These are phyloP conservation scores for Lepiota brunneoincarnata DNA, from an alignment of 768 basidiomycete species.

Conservation along the genomic window DNA sequence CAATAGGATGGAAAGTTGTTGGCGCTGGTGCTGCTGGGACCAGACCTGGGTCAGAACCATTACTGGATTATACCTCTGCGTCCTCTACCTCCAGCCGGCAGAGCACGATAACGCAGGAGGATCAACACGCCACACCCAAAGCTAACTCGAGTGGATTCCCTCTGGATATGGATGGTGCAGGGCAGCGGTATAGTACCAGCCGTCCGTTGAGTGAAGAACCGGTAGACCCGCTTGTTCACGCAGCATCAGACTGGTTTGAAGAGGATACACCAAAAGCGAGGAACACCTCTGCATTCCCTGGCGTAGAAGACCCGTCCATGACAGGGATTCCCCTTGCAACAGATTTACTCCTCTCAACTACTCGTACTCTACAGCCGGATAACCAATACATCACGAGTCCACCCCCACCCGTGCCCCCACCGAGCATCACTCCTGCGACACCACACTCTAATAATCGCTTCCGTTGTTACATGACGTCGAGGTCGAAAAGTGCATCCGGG, in stretches of 20 bases:
- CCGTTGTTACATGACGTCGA: not conserved
- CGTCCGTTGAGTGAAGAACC: not conserved
- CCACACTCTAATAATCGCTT: not conserved
- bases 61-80: not conserved
- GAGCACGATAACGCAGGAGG: not conserved
- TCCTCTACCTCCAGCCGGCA: not conserved
- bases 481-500: not conserved
- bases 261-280: not conserved
- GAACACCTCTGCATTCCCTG: not conserved
- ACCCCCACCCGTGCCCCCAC: not conserved
- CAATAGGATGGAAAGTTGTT: slow-evolving; percentile 50
- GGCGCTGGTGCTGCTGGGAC: slow-evolving; percentile 22
- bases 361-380: not conserved
- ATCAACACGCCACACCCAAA: not conserved
- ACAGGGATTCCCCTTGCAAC: no score
- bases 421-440: not conserved
- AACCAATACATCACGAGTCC: slow-evolving; percentile 2
- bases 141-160: not conserved
- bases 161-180: not conserved
- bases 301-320: no score
- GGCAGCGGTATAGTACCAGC: not conserved
- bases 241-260: not conserved
- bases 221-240: no score
- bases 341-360: no score
- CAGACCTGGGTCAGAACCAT: slow-evolving; percentile 7